Evolutionary conservation across 129 eudicot genomes (phyloP), one percentile per base, ranked within the genome.

Genomic region (Chrysanthemum lavandulifolium): DNA sequence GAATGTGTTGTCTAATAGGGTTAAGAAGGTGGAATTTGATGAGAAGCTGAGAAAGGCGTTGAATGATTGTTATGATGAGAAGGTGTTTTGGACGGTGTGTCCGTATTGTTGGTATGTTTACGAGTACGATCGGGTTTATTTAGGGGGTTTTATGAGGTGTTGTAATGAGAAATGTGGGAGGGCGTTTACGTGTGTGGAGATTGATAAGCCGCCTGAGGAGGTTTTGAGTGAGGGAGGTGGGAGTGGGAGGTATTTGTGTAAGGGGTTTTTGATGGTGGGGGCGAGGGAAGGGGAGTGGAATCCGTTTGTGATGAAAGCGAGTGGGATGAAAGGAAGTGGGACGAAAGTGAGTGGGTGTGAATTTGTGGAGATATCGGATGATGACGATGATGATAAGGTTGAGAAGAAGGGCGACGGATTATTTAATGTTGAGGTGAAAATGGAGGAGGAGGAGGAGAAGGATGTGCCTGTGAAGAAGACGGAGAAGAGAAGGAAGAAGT

Each of bases 71-170:
- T 18, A 36, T 49, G 80, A n/a, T 14, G 87, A 53, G 23, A 5
- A 33, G 11, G 69, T 49, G 2, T 85, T 92, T 54, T 92, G 97
- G 96, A 92, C 96, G 15, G 76, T 82, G 59, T 92, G 96, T 71
- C 97, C 97, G 9, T 88, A 92, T 73, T 92, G 97, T 69, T 88
- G 80, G 66, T 69, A 73, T 31, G 65, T 89, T 67, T 92, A 79
- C 27, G 90, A 92, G 81, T 92, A 63, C 68, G 69, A 65, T 60
- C 83, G 76, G 85, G 83, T 75, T 74, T 92, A 76, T 80, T 61
- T 84, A 59, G 94, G 81, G 31, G 71, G 67, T 61, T 76, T 84
- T 80, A 78, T 92, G 80, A 81, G 72, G 88, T 92, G 97, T 73
- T 70, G 68, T 64, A 92, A 92, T 73, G 82, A 56, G 68, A 81